Base-by-base conservation (phyloP, 2,329 filamentous ascomycete species). In the Harringtonia lauricola region DNA sequence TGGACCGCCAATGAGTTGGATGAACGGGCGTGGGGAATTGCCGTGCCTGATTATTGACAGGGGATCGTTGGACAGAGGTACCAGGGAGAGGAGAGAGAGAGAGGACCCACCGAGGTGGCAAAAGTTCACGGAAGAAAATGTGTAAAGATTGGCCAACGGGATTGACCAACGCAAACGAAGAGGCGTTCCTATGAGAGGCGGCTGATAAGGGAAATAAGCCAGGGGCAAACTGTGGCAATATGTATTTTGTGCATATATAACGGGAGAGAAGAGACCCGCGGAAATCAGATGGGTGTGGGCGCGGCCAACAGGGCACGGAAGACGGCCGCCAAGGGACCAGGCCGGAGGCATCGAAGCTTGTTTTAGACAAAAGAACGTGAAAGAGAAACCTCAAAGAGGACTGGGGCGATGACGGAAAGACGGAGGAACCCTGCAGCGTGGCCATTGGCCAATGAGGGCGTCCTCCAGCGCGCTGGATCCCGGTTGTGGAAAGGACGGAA, bases 381-480 rank as follows among this genome's bases (percentile, higher is more conserved):
- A 48, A 48, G 33, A 37, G 36, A 45, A 45, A 44, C 17, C 36
- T 29, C 6, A 41, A 41, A 42, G 21, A 36, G 31, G 5, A 28
- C 14, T 15, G 21, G 12, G 17, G 21, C 17, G 8, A 24, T 7
- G 37, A 15, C 8, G 22, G 26, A 21, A 9, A 22, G 14, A 17
- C 24, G 7, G 10, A 26, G 24, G 7, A 26, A 10, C 24, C 24
- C 10, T 26, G 24, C 24, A 6, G 24, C 13, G 24, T 13, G 6
- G 8, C 38, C 8, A 48, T 48, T 48, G 47, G 47, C 31, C 47
- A 49, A 49, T 49, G 44, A 26, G 10, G 6, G 10, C 24, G 10
- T 29, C 15, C 37, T 30, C 33, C 40, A 26, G 39, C 19, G n/a
- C 33, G 22, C 36, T 43, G 40, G 42, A 14, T 14, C 39, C 33